A percentile compares a stretch with the other conserved stretches of the same genome.
Conservation (phyloP, 768 basidiomycete genomes). For the Galerina sulciceps region DNA sequence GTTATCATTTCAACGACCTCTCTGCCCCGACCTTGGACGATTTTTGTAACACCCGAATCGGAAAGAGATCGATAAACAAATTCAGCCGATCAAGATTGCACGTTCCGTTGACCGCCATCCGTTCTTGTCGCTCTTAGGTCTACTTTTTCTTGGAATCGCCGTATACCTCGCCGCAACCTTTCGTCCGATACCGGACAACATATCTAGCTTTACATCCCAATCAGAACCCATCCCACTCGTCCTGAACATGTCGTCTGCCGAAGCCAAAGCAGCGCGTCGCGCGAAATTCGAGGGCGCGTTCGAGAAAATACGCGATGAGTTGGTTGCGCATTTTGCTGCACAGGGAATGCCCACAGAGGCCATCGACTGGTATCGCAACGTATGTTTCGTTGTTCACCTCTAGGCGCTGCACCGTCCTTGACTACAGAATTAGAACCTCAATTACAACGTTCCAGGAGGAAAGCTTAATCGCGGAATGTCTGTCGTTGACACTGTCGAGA, state of each 20-base stretch:
- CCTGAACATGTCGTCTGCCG: slow-evolving; percentile 18
- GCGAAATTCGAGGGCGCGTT: slow-evolving; percentile 76
- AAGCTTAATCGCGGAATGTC: slow-evolving; percentile 98
- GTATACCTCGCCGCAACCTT: not conserved
- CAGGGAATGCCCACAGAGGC: slow-evolving; percentile 87
- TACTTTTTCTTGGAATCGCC: not conserved
- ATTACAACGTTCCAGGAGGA: slow-evolving; percentile 95
- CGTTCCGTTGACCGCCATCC: not conserved
- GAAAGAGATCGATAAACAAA: too few relatives aligned
- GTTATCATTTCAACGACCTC: too few relatives aligned
- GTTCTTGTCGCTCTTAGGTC: slow-evolving; percentile 4
- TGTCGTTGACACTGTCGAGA: slow-evolving; percentile 91
- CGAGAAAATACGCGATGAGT: slow-evolving; percentile 73
- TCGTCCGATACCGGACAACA: not conserved
- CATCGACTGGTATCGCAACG: slow-evolving; percentile 81
- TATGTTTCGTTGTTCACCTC: slow-evolving; percentile 30
- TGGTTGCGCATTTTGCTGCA: slow-evolving; percentile 66
- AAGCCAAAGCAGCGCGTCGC: slow-evolving; percentile 51
- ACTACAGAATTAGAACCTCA: slow-evolving; percentile 61
- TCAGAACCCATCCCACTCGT: not conserved
- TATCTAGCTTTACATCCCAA: not conserved
- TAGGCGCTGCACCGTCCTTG: slow-evolving; percentile 1
- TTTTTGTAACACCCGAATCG: too few relatives aligned
- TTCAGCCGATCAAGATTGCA: too few relatives aligned
- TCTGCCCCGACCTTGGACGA: too few relatives aligned